phyloP scores from a whole-genome alignment of 805 yeast genomes.

The Maudiozyma bulderi region DNA sequence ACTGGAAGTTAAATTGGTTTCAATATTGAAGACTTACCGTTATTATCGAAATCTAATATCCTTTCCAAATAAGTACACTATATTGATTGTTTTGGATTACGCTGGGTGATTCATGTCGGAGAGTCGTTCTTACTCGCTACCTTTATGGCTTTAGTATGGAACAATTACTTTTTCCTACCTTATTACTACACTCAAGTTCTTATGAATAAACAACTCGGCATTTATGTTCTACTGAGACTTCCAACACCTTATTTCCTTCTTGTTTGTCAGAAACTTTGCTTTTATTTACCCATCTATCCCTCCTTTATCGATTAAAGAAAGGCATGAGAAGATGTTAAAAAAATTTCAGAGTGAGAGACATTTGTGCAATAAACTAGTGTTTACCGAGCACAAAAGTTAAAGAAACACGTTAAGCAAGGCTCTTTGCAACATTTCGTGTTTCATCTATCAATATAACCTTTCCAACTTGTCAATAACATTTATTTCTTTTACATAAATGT shows the following conservation, averaged over 20 bases:
- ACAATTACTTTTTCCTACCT: background rate
- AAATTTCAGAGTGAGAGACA: too few relatives aligned
- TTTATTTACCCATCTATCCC: background rate
- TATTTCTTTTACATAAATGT: too few relatives aligned
- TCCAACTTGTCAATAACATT: background rate
- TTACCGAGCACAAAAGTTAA: background rate
- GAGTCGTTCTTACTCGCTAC: slow-evolving; percentile 1
- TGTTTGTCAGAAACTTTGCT: background rate
- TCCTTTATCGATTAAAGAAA: background rate
- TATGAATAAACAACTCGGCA: background rate
- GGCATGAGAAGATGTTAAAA: too few relatives aligned
- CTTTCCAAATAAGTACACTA: background rate
- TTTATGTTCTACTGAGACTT: background rate
- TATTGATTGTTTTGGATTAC: background rate
- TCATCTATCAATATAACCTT: background rate
- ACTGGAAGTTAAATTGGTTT: background rate
- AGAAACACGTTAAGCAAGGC: background rate
- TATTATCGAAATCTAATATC: background rate
- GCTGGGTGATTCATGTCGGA: background rate
- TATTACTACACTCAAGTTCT: background rate
- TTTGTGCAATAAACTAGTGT: background rate
- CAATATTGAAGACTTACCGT: background rate
- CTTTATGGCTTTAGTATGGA: background rate
- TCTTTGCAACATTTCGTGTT: background rate
- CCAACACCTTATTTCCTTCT: background rate